Conservation (phyloP, 2,329 filamentous ascomycete genomes). For the Fusarium austroafricanum region DNA sequence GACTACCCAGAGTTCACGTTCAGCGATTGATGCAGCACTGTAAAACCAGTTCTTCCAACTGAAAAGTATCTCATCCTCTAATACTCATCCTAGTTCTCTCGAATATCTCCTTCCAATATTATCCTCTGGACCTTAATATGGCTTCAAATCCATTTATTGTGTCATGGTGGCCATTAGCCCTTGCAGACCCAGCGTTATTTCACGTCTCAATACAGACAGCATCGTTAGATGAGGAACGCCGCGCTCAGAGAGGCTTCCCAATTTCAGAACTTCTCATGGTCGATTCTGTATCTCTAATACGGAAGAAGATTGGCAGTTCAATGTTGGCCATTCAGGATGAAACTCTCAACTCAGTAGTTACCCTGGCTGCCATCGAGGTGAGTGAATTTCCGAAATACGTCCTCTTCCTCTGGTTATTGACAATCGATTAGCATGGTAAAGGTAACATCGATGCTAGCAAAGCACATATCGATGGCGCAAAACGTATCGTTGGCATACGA, state of each 20-base stretch:
- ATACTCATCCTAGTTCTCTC: slow-evolving; percentile 61
- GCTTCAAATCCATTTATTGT: slow-evolving; percentile 67
- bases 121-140: slow-evolving; percentile 65
- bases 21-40: slow-evolving; percentile 68
- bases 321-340: slow-evolving; percentile 63
- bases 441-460: slow-evolving; percentile 58
- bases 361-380: slow-evolving; percentile 68
- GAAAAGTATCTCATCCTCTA: slow-evolving; percentile 17
- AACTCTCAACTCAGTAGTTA: slow-evolving; percentile 68
- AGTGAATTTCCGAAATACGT: slow-evolving; percentile 15
- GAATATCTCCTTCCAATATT: slow-evolving; percentile 70
- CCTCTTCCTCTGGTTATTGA: neutral
- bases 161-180: slow-evolving; percentile 69
- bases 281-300: slow-evolving; percentile 65
- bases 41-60: slow-evolving; percentile 48
- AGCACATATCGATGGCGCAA: slow-evolving; percentile 64
- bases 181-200: slow-evolving; percentile 67
- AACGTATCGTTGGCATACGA: slow-evolving; percentile 60
- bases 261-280: slow-evolving; percentile 67
- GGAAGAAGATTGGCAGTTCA: slow-evolving; percentile 60
- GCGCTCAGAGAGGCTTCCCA: slow-evolving; percentile 63
- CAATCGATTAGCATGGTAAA: slow-evolving; percentile 60
- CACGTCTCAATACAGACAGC: slow-evolving; percentile 70
- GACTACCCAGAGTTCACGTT: slow-evolving; percentile 62
- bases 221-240: slow-evolving; percentile 65